Evolutionary conservation across 495 filamentous ascomycete species (phyloP).

Genomic region (Letharia lupina): DNA sequence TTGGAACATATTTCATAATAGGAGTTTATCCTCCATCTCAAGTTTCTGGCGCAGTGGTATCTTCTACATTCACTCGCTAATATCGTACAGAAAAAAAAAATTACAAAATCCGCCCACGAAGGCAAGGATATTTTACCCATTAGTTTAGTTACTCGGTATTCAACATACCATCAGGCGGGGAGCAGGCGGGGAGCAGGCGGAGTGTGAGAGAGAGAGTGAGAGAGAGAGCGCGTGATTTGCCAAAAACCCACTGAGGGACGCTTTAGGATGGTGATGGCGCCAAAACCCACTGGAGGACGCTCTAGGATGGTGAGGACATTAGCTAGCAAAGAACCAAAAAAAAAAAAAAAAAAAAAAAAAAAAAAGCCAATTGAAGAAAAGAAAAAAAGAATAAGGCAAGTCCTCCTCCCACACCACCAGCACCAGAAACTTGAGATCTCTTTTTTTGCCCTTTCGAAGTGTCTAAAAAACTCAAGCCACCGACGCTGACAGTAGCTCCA

Average conservation of each 20-base stretch:
- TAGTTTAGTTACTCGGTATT: neutral
- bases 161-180: neutral
- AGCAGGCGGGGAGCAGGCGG: neutral
- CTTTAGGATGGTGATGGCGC: neutral
- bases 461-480: neutral
- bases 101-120: neutral
- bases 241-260: conserved; percentile 1
- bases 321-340: too few relatives aligned
- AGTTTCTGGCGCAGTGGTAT: conserved; percentile 1
- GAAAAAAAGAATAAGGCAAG: neutral
- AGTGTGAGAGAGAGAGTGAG: neutral
- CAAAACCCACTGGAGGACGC: too few relatives aligned
- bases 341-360: neutral
- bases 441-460: neutral
- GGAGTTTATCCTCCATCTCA: neutral
- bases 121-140: neutral
- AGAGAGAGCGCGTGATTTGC: neutral
- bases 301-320: too few relatives aligned
- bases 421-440: neutral
- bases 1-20: neutral
- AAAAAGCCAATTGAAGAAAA: neutral
- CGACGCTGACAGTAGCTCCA: too few relatives aligned
- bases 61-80: neutral
- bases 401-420: neutral
- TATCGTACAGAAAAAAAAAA: conserved; percentile 1